These are phyloP conservation scores for Cardamine occulta DNA, from an alignment of 345 rosid genomes.

Conservation along the genomic window DNA sequence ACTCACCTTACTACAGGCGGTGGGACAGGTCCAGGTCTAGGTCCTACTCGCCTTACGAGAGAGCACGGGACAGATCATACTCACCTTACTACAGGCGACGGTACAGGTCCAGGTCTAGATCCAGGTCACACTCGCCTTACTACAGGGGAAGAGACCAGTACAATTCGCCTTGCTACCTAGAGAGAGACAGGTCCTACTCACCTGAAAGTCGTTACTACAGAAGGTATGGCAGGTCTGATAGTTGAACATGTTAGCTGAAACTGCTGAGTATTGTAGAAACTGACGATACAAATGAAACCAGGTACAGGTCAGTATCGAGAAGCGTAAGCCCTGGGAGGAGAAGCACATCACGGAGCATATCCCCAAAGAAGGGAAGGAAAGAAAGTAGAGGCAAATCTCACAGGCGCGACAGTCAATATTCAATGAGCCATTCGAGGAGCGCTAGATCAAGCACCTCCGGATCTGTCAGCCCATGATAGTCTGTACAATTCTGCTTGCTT, in stretches of 20 bases:
- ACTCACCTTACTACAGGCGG: conserved; percentile 49
- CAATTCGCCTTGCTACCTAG: conserved; percentile 26
- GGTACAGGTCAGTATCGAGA: conserved; percentile 49
- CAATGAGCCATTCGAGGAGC: conserved; percentile 47
- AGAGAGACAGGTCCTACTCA: conserved; percentile 43
- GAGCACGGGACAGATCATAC: conserved; percentile 34
- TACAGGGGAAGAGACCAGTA: conserved; percentile 13
- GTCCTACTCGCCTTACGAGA: conserved; percentile 50
- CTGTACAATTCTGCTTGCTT: neutral
- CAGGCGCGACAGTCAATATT: conserved; percentile 41
- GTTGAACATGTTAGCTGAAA: neutral
- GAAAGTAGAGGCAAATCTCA: conserved; percentile 28
- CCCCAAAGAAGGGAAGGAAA: conserved; percentile 44
- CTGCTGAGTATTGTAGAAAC: conserved; percentile 21
- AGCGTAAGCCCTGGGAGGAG: conserved; percentile 50
- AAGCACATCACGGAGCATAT: conserved; percentile 47
- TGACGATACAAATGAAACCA: conserved; percentile 12
- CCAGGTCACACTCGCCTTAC: conserved; percentile 52
- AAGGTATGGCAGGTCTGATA: conserved; percentile 16
- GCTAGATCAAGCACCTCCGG: conserved; percentile 72
- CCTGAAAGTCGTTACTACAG: conserved; percentile 37
- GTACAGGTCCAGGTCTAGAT: conserved; percentile 27
- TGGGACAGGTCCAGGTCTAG: conserved; percentile 43
- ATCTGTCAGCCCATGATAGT: conserved; percentile 53
- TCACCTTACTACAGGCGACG: conserved; percentile 45